Percentiles rank a stretch among this genome's conserved stretches.
Conservation (phyloP, 1,284 basidiomycete species). For the Marasmius oreades region DNA sequence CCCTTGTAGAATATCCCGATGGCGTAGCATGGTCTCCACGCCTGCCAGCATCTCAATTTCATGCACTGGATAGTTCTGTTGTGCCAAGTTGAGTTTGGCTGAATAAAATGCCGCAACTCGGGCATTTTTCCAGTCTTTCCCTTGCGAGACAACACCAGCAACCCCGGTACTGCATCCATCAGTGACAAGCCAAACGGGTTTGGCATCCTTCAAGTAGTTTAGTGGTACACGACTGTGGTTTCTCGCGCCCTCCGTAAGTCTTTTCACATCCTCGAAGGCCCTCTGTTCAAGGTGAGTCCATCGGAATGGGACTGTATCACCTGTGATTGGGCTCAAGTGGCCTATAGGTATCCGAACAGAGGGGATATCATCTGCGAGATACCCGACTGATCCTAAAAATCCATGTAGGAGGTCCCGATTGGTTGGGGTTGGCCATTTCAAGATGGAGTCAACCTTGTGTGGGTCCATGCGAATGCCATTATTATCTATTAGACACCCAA, state of each 20-base stretch:
- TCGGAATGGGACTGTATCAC: conserved; percentile 13
- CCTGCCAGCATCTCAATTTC: conserved; percentile 26
- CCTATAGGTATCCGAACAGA: conserved; percentile 12
- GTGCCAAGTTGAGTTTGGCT: conserved; percentile 21
- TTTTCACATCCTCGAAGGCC: conserved; percentile 28
- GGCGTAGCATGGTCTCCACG: conserved; percentile 22
- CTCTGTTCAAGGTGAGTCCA: conserved; percentile 10
- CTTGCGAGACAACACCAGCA: conserved; percentile 21
- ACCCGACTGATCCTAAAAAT: conserved; percentile 13
- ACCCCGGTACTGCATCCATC: conserved; percentile 22
- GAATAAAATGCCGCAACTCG: conserved; percentile 24
- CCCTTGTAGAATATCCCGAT: conserved; percentile 14
- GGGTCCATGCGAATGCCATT: conserved; percentile 31
- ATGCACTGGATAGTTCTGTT: conserved; percentile 15
- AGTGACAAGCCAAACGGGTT: conserved; percentile 25
- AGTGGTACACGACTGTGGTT: conserved; percentile 17
- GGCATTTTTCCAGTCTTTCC: conserved; percentile 14
- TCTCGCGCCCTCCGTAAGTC: conserved; percentile 14
- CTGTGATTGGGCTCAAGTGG: conserved; percentile 7
- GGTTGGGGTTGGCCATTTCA: conserved; percentile 21
- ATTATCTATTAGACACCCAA: conserved; percentile 24
- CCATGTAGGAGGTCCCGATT: conserved; percentile 8
- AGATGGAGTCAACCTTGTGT: conserved; percentile 30
- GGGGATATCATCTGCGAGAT: conserved; percentile 12
- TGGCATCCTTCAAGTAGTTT: conserved; percentile 18